A percentile compares a stretch with the other conserved stretches of the same genome.
Evolutionary conservation across 495 filamentous ascomycete species (phyloP).

Genomic region (Trichoderma virens): DNA sequence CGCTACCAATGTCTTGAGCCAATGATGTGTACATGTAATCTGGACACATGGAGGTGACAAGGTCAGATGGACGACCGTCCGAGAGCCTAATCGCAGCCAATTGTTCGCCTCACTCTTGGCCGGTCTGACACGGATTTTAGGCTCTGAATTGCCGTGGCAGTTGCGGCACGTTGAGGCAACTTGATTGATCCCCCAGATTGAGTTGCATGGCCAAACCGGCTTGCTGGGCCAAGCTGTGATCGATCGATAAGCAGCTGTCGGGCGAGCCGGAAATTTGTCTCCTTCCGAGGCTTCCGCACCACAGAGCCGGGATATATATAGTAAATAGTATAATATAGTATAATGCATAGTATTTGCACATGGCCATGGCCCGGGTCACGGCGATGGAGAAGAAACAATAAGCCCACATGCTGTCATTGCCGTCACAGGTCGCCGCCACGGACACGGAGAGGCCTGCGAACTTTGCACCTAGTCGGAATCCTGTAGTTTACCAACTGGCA

Average conservation of each 20-base stretch:
- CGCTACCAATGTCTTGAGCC: too few relatives aligned
- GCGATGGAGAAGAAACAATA: not conserved
- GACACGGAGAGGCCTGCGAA: not conserved
- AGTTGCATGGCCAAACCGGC: not conserved
- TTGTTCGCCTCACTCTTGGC: not conserved
- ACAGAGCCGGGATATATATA: not conserved
- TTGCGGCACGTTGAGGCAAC: not conserved
- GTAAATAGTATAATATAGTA: not conserved
- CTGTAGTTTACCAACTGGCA: too few relatives aligned
- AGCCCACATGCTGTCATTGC: not conserved
- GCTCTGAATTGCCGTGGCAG: not conserved
- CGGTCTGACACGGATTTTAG: slow-evolving; percentile 6
- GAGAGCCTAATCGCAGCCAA: slow-evolving; percentile 1
- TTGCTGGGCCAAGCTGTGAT: not conserved
- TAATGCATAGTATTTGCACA: too few relatives aligned
- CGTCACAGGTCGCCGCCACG: slow-evolving; percentile 1
- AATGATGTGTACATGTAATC: not conserved
- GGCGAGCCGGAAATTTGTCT: not conserved
- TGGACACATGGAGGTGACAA: not conserved
- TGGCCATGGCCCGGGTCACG: not conserved
- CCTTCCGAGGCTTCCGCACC: slow-evolving; percentile 4
- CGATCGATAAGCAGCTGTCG: not conserved
- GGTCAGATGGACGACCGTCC: not conserved
- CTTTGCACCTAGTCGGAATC: too few relatives aligned
- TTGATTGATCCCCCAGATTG: not conserved